Conservation (phyloP, 371 early-diverging fungal species). For the Syncephalis plumigaleata region DNA sequence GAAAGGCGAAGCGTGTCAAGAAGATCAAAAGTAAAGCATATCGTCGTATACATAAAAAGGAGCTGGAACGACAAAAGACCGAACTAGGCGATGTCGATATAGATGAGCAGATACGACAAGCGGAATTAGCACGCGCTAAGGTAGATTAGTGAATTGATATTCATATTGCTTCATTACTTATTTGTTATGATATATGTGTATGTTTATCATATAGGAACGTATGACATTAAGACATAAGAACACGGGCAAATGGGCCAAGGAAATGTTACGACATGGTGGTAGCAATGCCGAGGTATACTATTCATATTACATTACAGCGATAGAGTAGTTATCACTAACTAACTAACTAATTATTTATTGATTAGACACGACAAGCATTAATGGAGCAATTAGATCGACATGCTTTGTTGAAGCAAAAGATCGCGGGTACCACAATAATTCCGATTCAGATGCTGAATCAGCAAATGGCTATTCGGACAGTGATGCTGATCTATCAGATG, state of each 20-base stretch:
- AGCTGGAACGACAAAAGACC: slow-evolving; percentile 29
- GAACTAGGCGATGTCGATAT: slow-evolving; percentile 35
- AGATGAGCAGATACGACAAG: slow-evolving; percentile 34
- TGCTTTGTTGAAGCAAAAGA: slow-evolving; percentile 62
- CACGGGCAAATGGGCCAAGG: slow-evolving; percentile 87
- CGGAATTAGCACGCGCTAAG: slow-evolving; percentile 57
- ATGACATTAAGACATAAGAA: slow-evolving; percentile 88
- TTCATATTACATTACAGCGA: background rate
- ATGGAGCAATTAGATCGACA: slow-evolving; percentile 72
- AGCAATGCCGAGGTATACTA: slow-evolving; percentile 30
- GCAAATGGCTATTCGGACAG: slow-evolving; percentile 21
- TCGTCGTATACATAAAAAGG: slow-evolving; percentile 64
- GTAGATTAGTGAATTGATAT: slow-evolving; percentile 5
- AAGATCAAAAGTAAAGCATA: slow-evolving; percentile 96
- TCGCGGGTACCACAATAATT: slow-evolving; percentile 43
- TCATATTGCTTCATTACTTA: background rate
- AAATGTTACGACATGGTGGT: slow-evolving; percentile 44
- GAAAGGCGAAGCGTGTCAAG: slow-evolving; percentile 74
- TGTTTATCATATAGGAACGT: no score
- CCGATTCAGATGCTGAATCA: slow-evolving; percentile 28
- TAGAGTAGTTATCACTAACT: background rate
- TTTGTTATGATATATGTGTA: no score
- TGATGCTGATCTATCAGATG: slow-evolving; percentile 16
- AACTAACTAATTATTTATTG: no score
- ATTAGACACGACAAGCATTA: slow-evolving; percentile 57